Conservation (phyloP, 1,284 basidiomycete species). For the Ganoderma boninense region DNA sequence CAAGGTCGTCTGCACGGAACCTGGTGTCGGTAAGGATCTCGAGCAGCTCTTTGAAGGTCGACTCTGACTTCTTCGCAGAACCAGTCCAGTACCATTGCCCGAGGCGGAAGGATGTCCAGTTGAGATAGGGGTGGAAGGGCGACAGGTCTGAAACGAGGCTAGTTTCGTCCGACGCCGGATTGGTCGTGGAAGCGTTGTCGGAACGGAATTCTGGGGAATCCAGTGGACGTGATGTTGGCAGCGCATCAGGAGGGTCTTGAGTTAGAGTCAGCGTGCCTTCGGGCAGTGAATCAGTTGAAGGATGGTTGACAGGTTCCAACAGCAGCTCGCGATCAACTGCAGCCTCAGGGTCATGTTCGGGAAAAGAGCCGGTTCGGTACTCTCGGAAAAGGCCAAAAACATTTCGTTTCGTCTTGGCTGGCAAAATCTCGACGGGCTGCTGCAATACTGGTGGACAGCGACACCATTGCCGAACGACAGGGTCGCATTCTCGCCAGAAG, state of each 20-base stretch:
- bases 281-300: background rate
- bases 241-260: background rate
- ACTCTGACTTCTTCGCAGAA: slow-evolving; percentile 12
- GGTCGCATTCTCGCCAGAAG: too few relatives aligned
- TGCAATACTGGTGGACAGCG: too few relatives aligned
- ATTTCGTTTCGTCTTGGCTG: background rate
- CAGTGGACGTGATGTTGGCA: background rate
- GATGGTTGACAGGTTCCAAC: background rate
- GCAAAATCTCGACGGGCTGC: background rate
- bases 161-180: background rate
- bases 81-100: slow-evolving; percentile 19
- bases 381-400: background rate
- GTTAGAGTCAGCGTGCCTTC: background rate
- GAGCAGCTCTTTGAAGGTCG: slow-evolving; percentile 15
- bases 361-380: background rate
- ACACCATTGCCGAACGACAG: too few relatives aligned
- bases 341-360: background rate
- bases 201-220: background rate
- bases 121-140: slow-evolving; percentile 14
- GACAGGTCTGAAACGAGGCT: background rate
- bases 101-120: slow-evolving; percentile 13
- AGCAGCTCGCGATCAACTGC: background rate
- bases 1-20: slow-evolving; percentile 5
- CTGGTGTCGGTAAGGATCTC: slow-evolving; percentile 12
- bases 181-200: background rate